Percentiles rank a stretch among this genome's conserved stretches.
These are phyloP conservation scores for Monosporascus sp. DNA, from an alignment of 2,329 filamentous ascomycete species.

Conservation along the genomic window DNA sequence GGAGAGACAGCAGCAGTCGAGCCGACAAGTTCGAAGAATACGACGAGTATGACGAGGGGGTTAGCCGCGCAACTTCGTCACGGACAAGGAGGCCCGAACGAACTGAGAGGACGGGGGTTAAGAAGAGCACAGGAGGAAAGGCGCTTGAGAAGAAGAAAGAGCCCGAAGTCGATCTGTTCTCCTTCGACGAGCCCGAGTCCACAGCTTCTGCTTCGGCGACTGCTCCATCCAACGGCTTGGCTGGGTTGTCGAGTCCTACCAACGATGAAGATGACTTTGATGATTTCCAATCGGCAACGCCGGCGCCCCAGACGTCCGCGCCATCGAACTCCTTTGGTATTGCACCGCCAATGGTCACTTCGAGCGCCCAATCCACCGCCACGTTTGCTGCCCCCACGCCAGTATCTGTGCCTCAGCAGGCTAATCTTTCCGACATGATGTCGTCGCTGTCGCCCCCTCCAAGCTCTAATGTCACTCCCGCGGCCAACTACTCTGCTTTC, in stretches of 20 bases:
- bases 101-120: constrained; percentile 39
- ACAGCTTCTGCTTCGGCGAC: constrained; percentile 36
- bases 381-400: constrained; percentile 81
- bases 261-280: constrained; percentile 90
- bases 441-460: constrained; percentile 74
- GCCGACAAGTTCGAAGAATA: constrained; percentile 90
- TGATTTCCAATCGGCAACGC: constrained; percentile 87
- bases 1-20: constrained; percentile 57
- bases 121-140: constrained; percentile 46
- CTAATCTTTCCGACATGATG: constrained; percentile 76
- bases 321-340: constrained; percentile 39
- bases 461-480: constrained; percentile 49
- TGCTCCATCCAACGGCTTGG: constrained; percentile 42
- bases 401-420: constrained; percentile 74
- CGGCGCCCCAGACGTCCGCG: constrained; percentile 42
- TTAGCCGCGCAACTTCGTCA: constrained; percentile 45
- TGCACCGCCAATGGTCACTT: constrained; percentile 42
- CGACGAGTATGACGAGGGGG: constrained; percentile 85
- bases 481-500: constrained; percentile 61
- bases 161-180: constrained; percentile 88
- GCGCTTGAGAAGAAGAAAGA: constrained; percentile 75
- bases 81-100: constrained; percentile 47
- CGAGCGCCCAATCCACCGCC: constrained; percentile 49
- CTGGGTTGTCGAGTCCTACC: constrained; percentile 38
- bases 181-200: constrained; percentile 73